phyloP scores from a whole-genome alignment of 2,329 filamentous ascomycete species.

The Monosporascus sp. region DNA sequence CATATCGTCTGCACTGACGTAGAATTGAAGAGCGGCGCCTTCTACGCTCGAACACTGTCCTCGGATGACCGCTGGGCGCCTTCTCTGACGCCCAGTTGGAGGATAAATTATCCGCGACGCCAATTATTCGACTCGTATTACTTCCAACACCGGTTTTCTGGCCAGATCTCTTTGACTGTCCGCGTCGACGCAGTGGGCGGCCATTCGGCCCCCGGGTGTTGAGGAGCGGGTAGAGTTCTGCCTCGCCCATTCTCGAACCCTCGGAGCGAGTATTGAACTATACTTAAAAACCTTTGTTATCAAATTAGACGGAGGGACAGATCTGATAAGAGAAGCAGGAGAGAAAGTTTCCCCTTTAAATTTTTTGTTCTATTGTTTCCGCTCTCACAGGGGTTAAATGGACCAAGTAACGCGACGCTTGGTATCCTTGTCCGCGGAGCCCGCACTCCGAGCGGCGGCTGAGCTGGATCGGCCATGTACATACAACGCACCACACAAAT shows the following conservation, averaged over 20 bases:
- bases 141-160: background rate
- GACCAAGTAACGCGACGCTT: too few relatives aligned
- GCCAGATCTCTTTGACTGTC: background rate
- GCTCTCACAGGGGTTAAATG: too few relatives aligned
- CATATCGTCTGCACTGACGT: conserved; percentile 1
- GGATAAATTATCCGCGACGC: background rate
- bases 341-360: background rate
- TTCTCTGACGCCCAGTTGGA: too few relatives aligned
- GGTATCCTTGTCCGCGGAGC: background rate
- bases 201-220: background rate
- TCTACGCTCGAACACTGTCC: conserved; percentile 1
- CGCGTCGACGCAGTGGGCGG: background rate
- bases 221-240: background rate
- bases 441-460: background rate
- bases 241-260: background rate
- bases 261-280: too few relatives aligned
- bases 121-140: background rate
- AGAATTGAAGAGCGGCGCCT: conserved; percentile 7
- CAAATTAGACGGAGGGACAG: too few relatives aligned
- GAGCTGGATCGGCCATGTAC: background rate
- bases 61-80: background rate
- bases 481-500: background rate
- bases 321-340: background rate
- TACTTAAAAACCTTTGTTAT: too few relatives aligned
- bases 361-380: too few relatives aligned